These are phyloP conservation scores for Ceratocystis huliohia DNA, from an alignment of 2,329 filamentous ascomycete genomes.

Conservation along the genomic window DNA sequence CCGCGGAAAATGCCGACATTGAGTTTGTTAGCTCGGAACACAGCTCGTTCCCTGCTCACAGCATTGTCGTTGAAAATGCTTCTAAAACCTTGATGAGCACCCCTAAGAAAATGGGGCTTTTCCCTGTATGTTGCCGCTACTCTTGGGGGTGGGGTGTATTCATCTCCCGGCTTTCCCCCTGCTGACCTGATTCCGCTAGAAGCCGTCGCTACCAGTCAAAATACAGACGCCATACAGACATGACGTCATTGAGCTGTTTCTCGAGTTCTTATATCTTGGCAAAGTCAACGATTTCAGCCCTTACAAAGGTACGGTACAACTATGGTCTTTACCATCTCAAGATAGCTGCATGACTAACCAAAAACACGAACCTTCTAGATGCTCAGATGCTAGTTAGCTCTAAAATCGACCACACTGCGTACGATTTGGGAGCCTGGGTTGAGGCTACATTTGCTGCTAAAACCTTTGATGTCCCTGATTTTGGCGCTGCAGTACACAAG, in stretches of 20 bases:
- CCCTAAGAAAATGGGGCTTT: not conserved
- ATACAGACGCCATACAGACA: not conserved
- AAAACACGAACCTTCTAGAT: not conserved
- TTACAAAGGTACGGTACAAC: not conserved
- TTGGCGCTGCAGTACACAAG: not conserved
- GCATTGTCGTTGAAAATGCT: not conserved
- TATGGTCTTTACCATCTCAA: not conserved
- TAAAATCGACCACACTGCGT: not conserved
- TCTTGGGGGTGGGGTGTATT: not conserved
- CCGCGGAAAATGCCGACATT: not conserved
- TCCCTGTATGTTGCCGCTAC: not conserved
- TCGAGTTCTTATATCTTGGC: conserved; percentile 1
- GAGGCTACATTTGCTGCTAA: not conserved
- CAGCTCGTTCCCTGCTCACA: not conserved
- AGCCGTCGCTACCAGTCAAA: not conserved
- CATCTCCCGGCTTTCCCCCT: not conserved
- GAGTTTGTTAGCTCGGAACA: not conserved
- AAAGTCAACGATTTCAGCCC: not conserved
- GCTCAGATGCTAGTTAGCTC: not conserved
- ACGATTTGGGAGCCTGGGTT: not conserved
- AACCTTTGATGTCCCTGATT: not conserved
- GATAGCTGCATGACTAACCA: not conserved
- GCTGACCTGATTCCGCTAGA: not conserved
- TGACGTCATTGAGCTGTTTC: not conserved
- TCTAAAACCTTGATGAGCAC: not conserved